phyloP scores from a whole-genome alignment of 2,329 filamentous ascomycete species.

The Diaporthe caulivora region DNA sequence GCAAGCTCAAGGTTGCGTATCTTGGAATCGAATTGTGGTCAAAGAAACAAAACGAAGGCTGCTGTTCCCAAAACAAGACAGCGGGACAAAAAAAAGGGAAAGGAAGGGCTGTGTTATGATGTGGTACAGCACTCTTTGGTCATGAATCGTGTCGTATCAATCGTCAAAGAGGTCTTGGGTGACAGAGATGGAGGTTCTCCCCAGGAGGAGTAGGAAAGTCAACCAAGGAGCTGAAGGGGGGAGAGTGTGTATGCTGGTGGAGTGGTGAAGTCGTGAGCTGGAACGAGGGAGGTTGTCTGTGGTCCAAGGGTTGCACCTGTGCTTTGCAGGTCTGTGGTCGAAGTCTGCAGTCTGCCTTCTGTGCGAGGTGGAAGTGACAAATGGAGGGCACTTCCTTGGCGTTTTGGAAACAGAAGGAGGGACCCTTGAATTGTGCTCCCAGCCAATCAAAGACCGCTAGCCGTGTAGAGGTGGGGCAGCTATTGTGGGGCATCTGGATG shows the following conservation, averaged over 20 bases:
- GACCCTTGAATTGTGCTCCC: constrained; percentile 14
- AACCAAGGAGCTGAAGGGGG: not conserved
- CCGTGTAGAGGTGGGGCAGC: not conserved
- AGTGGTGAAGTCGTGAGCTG: not conserved
- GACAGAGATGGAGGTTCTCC: not conserved
- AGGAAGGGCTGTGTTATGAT: constrained; percentile 26
- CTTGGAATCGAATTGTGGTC: not conserved
- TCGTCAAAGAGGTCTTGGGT: constrained; percentile 30
- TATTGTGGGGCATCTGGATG: too few relatives aligned
- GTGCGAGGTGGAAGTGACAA: constrained; percentile 29
- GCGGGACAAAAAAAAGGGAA: constrained; percentile 23
- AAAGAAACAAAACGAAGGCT: constrained; percentile 27
- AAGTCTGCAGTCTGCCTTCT: constrained; percentile 8
- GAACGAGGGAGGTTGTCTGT: not conserved
- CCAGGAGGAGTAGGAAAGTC: not conserved
- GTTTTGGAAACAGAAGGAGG: constrained; percentile 31
- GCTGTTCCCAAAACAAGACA: constrained; percentile 15
- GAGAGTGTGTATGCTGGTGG: too few relatives aligned
- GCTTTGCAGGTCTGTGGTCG: not conserved
- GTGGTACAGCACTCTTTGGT: constrained; percentile 29
- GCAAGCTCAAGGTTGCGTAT: not conserved
- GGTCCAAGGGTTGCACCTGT: constrained; percentile 21
- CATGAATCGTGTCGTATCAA: constrained; percentile 35
- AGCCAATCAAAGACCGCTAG: not conserved
- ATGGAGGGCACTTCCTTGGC: not conserved